Percentiles rank a stretch among this genome's conserved stretches.
Conservation (phyloP, 495 filamentous ascomycete genomes). For the Aspergillus cristatus region DNA sequence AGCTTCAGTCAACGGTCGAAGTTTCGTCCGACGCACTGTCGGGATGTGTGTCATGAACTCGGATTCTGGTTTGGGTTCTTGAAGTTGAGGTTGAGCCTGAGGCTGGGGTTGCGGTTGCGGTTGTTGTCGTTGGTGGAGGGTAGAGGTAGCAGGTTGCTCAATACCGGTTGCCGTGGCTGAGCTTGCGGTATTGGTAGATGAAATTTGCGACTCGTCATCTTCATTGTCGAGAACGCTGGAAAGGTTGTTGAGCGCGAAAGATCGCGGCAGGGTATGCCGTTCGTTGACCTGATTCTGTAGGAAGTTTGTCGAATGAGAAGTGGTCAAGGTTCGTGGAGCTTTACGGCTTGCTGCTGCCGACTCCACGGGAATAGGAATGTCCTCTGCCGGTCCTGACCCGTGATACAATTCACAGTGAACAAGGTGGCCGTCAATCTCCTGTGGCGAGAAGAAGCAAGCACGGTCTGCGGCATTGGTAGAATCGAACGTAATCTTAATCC, state of each 20-base stretch:
- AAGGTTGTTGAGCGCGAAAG: conserved; percentile 36
- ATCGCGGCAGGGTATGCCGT: conserved; percentile 32
- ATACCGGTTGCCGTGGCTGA: conserved; percentile 53
- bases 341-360: conserved; percentile 24
- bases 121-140: conserved; percentile 21
- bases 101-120: conserved; percentile 18
- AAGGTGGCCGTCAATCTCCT: conserved; percentile 63
- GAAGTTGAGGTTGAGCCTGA: conserved; percentile 20
- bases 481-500: conserved; percentile 92
- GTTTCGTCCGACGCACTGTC: conserved; percentile 42
- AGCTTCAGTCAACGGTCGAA: conserved; percentile 46
- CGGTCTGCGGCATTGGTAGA: conserved; percentile 67
- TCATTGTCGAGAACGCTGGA: conserved; percentile 22
- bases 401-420: conserved; percentile 72
- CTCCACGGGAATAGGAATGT: conserved; percentile 48
- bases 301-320: conserved; percentile 30
- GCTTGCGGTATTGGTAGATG: conserved; percentile 41
- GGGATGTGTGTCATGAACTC: conserved; percentile 45
- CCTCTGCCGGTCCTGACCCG: conserved; percentile 57
- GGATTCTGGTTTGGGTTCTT: conserved; percentile 27
- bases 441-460: conserved; percentile 66
- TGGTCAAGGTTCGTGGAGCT: conserved; percentile 25
- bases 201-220: conserved; percentile 17
- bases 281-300: conserved; percentile 19
- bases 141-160: conserved; percentile 37